Base-by-base conservation (phyloP, 768 basidiomycete species). In the Calocera viscosa region DNA sequence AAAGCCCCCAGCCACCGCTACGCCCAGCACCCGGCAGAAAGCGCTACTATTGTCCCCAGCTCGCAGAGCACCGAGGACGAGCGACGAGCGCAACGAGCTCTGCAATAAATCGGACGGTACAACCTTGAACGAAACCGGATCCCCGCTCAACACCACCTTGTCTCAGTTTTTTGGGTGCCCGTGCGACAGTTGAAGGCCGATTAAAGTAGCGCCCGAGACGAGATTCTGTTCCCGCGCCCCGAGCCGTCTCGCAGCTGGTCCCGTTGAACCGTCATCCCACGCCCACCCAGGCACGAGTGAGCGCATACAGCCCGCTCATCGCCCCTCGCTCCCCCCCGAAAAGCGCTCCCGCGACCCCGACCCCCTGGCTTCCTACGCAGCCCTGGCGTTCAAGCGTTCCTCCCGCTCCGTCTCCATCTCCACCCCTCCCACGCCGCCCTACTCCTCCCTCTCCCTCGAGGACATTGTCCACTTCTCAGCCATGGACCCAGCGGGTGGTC, bases 331-430 rank as follows among this genome's bases (percentile, higher is more conserved):
- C 30, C 53, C 53, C 53, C 30, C 26, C 53, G 26, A 60, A 26
- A 28, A 26, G 11, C 30, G 30, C 53, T 60, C 53, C 53, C 53
- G 26, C 30, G 53, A 47, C 43, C 43, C 43, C 53, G 53, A 47
- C 43, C 43, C 43, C 43, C 43, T 24, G 43, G 16, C 24, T 47
- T 17, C 43, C 43, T 24, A 17, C 24, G 53, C 53, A 60, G 53
- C 53, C 53, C 53, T 60, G 53, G 53, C 53, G 53, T 60, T 60
- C 53, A 60, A 60, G 53, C 53, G 53, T 32, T 28, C 53, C 24
- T 60, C 53, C 53, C 53, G 53, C 26, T 60, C 53, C 11, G 26
- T 60, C 26, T 60, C 53, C 53, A 60, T 60, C 53, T 60, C 53
- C 53, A 60, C 53, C 53, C 53, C 53, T 5, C 53, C 53, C 24